Base-by-base conservation (phyloP, 2,329 filamentous ascomycete genomes). In the Exserohilum rostratum region DNA sequence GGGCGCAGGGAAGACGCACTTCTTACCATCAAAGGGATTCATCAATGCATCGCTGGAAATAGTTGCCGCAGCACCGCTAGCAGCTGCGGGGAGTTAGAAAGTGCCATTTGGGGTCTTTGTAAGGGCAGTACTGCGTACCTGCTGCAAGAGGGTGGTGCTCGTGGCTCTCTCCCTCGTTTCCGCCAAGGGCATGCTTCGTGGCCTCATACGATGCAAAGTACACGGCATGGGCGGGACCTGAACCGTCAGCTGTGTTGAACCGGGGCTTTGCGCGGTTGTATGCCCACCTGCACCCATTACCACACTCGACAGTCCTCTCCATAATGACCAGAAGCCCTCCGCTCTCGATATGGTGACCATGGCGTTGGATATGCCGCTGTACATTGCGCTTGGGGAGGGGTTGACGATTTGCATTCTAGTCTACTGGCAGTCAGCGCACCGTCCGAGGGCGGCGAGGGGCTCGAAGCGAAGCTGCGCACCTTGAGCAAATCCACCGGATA, bases 151-250 rank as follows among this genome's bases (percentile, higher is more conserved):
- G 93, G 74, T 99, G 93, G 73, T 99, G 93, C 49, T 89, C 88
- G 71, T 98, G 92, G 47, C 88, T 86, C 57, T 91, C 91, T 55
- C 85, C 87, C 72, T 89, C 87, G 73, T 98, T 98, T 43, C 93
- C 95, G 54, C 95, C 95, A 81, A 96, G 95, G 39, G 93, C 79
- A 70, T 99, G 93, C 82, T 99, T 99, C 59, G 98, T 93, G 55
- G 91, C 87, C 80, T 99, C 95, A 76, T 98, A 99, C 35, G 95
- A 98, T 50, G 93, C 93, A 77, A 99, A 99, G 77, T 99, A 98
- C 54, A 99, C 92, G 39, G 95, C 95, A 73, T 99, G 95, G 57
- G 95, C 95, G 66, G 95, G 95, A 63, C 93, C 93, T 96, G 68
- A 45, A 57, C 65, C n/a, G 72, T 75, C 65, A 64, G 65, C 64